Base-by-base conservation (phyloP, 495 filamentous ascomycete species). In the Penicillium chermesinum region DNA sequence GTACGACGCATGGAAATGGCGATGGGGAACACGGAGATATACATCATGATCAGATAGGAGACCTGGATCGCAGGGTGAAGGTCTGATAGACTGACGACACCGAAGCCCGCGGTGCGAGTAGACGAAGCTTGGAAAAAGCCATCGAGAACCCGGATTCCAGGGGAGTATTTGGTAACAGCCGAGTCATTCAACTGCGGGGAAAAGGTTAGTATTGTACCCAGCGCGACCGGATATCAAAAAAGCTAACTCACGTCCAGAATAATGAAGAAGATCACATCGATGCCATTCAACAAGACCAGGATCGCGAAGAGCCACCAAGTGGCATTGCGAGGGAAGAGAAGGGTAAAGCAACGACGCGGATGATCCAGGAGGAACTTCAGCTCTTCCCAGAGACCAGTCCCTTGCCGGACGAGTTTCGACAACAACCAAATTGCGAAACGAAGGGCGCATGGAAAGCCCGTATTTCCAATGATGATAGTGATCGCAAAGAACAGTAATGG, bases 31-130 rank as follows among this genome's bases (percentile, higher is more conserved):
- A 95, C 88, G 38, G 91, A 95, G 52, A 97, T 97, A 64, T 97
- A 97, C 91, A 97, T 97, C 91, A 97, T 97, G 66, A 97, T 83
- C 67, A 96, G 66, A 71, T 95, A 96, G 14, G 89, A 95, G 3
- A 93, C 87, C 59, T 97, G 91, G 10, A 96, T 89, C 1, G 85
- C 91, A 0, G 91, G 91, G 57, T 96, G 91, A 12, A 97, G 74
- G 0, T 72, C 64, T 5, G 87, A 71, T 18, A 97, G 68, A 50
- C 85, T 86, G 55, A 95, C 78, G 38, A 86, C 84, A 6, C 85
- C 73, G 57, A 95, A 95, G 1, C 91, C 91, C 2, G 91, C 89
- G 2, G 91, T 96, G 52, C 91, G 74, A 0, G 91, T 96, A 10
- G 85, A 83, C 0, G 83, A 77, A 1, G 91, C 90, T 67, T 96